Percentiles rank a stretch among this genome's conserved stretches.
These are phyloP conservation scores for Venturia asperata DNA, from an alignment of 2,329 filamentous ascomycete species.

Conservation along the genomic window DNA sequence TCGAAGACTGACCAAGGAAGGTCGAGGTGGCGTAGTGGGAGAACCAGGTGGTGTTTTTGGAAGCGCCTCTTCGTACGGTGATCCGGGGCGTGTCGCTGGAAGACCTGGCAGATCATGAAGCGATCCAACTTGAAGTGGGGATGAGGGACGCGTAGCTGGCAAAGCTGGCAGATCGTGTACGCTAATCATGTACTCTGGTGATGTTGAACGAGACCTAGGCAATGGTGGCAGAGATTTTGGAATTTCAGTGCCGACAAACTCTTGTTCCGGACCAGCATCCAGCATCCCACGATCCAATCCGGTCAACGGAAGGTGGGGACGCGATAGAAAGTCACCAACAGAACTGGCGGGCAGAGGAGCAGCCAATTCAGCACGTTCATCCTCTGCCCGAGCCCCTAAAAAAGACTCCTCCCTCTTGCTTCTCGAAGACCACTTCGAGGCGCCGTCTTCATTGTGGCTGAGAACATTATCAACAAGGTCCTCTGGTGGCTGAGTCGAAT, in stretches of 20 bases:
- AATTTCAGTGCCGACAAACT: not conserved
- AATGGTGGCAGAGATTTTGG: slow-evolving; percentile 15
- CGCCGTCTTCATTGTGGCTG: slow-evolving; percentile 17
- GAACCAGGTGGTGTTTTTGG: slow-evolving; percentile 11
- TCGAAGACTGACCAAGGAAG: slow-evolving; percentile 19
- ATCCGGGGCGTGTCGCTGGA: slow-evolving; percentile 16
- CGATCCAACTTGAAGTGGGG: slow-evolving; percentile 13
- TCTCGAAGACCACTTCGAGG: not conserved
- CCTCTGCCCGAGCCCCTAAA: slow-evolving; percentile 59
- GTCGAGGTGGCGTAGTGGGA: slow-evolving; percentile 16
- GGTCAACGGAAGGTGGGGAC: not conserved
- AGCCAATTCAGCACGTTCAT: slow-evolving; percentile 32
- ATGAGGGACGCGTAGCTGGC: slow-evolving; percentile 17
- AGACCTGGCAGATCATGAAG: slow-evolving; percentile 16
- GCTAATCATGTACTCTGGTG: slow-evolving; percentile 16
- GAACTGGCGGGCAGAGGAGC: slow-evolving; percentile 38
- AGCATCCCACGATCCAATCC: not conserved
- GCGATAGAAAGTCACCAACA: slow-evolving; percentile 17
- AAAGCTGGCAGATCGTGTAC: slow-evolving; percentile 19
- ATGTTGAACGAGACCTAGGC: slow-evolving; percentile 15
- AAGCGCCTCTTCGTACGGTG: slow-evolving; percentile 15
- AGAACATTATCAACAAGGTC: slow-evolving; percentile 19
- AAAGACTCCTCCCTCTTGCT: slow-evolving; percentile 44
- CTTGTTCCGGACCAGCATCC: not conserved
- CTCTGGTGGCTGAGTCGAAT: slow-evolving; percentile 16